Evolutionary conservation across 768 basidiomycete species (phyloP).

Genomic region (Chalciporus sphaerocephalus): DNA sequence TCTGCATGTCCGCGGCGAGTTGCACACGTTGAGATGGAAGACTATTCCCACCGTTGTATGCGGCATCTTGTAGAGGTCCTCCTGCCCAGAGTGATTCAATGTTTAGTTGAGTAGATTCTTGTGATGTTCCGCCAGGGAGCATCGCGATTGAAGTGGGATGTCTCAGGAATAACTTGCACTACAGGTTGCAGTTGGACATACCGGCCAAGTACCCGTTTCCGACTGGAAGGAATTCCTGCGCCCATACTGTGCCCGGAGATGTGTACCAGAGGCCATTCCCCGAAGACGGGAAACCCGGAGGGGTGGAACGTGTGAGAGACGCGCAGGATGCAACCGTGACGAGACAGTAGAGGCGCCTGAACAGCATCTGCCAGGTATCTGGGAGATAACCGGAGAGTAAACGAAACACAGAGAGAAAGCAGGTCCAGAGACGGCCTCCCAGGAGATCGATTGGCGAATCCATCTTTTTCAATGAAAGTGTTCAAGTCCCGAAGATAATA

Average conservation of each 20-base stretch:
- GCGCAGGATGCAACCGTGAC: slow-evolving; percentile 17
- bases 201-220: slow-evolving; percentile 73
- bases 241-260: slow-evolving; percentile 50
- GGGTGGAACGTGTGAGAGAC: slow-evolving; percentile 21
- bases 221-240: slow-evolving; percentile 58
- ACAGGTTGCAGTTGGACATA: slow-evolving; percentile 26
- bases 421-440: slow-evolving; percentile 16
- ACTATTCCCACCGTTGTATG: slow-evolving; percentile 71
- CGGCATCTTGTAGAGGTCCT: slow-evolving; percentile 64
- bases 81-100: slow-evolving; percentile 77
- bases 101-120: slow-evolving; percentile 64
- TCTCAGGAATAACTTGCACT: background rate
- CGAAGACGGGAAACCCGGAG: slow-evolving; percentile 55
- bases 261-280: slow-evolving; percentile 79
- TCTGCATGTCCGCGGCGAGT: slow-evolving; percentile 47
- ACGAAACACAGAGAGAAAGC: slow-evolving; percentile 6
- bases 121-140: slow-evolving; percentile 55
- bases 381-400: slow-evolving; percentile 19
- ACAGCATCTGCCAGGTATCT: slow-evolving; percentile 10
- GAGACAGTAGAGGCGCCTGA: slow-evolving; percentile 22
- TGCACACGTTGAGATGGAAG: slow-evolving; percentile 39
- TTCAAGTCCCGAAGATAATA: background rate
- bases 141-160: slow-evolving; percentile 42
- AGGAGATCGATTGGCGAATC: slow-evolving; percentile 17
- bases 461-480: slow-evolving; percentile 13